Evolutionary conservation across 441 rosid species (phyloP).

Genomic region (Eutrema salsugineum): DNA sequence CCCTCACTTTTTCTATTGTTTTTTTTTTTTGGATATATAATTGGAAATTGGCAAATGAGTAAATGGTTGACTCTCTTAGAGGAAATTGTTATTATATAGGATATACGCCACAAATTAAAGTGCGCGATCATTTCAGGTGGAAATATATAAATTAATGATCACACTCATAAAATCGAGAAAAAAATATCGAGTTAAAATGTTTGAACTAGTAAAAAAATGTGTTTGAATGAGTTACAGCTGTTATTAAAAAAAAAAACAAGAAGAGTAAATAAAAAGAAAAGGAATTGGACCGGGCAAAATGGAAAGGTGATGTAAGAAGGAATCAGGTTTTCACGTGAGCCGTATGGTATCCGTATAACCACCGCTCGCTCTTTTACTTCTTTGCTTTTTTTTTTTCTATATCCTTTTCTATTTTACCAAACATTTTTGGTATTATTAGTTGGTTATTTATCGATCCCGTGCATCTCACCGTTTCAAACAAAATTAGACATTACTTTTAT

Average conservation of each 20-base stretch:
- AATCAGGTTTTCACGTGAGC: conserved; percentile 27
- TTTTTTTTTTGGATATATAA: not conserved
- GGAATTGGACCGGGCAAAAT: conserved; percentile 15
- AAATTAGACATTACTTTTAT: not conserved
- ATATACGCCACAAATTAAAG: not conserved
- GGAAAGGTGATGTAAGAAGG: conserved; percentile 10
- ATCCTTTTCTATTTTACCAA: not conserved
- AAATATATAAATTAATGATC: not conserved
- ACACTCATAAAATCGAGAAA: not conserved
- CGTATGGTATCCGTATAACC: conserved; percentile 22
- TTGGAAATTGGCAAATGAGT: not conserved
- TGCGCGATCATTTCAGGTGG: not conserved
- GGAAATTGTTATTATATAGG: not conserved
- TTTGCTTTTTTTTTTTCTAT: not conserved
- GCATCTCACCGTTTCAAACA: not conserved
- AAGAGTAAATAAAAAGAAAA: not conserved
- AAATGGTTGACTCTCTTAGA: not conserved
- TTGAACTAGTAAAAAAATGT: not conserved
- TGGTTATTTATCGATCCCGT: not conserved
- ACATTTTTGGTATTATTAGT: not conserved
- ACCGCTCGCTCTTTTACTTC: conserved; percentile 10
- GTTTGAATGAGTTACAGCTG: conserved; percentile 18
- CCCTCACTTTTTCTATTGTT: not conserved
- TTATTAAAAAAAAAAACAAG: not conserved
- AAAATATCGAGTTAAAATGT: not conserved